Base-by-base conservation (phyloP, 2,329 filamentous ascomycete genomes). In the Hortaea werneckii region DNA sequence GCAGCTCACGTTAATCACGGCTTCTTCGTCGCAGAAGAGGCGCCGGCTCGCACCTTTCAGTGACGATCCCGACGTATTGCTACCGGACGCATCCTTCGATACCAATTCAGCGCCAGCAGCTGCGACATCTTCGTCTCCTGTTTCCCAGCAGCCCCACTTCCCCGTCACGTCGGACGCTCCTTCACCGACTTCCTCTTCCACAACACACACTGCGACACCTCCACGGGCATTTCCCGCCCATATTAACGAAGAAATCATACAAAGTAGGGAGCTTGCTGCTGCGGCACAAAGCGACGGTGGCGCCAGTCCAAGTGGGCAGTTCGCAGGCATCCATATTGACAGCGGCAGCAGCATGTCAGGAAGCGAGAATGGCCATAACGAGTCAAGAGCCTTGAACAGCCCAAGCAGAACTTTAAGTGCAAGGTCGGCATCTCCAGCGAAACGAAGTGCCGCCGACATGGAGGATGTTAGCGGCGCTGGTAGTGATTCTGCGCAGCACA, bases 401-500 rank as follows among this genome's bases (percentile, higher is more conserved):
- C 46, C 53, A 5, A 48, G 46, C 28, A 41, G 50, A 41, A 44
- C 45, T 37, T 43, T 54, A 32, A 51, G 52, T 37, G 51, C 41
- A 35, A 54, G 75, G 46, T 71, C 72, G 29, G 70, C 70, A 11
- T 76, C 73, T 41, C 76, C 76, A 29, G 73, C 75, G 28, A 79
- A 79, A 61, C 67, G 75, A 51, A 69, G 67, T 44, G 74, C 75
- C 37, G 70, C 73, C 30, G 72, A 73, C 50, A 75, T 78, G 73
- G 74, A 76, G 51, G 69, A 61, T 32, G 59, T 59, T 41, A 58
- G 63, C 28, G 46, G 50, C 35, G 53, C 43, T 13, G 43, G 29
- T n/a, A 40, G 38, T 35, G 38, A 43, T 29, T 45, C 43, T 20
- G 29, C 29, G 26, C 40, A 45, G 38, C 41, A 50, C 34, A 32